Evolutionary conservation across 768 basidiomycete genomes (phyloP).

Genomic region (Mycena metata): DNA sequence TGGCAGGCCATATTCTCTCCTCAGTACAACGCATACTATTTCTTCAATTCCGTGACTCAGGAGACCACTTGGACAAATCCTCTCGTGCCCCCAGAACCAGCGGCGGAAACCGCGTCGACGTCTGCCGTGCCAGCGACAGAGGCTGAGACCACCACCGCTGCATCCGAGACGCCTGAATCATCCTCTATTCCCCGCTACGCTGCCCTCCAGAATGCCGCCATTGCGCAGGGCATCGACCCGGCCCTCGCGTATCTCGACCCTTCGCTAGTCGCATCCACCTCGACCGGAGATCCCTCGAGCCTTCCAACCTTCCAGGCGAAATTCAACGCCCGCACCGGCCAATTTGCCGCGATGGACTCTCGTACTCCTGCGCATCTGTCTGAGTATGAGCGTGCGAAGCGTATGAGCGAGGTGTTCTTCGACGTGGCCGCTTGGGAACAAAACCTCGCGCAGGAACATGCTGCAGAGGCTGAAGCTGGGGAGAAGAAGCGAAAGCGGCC

Average conservation of each 20-base stretch:
- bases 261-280: slow-evolving; percentile 61
- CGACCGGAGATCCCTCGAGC: slow-evolving; percentile 49
- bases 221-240: slow-evolving; percentile 87
- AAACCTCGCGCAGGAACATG: slow-evolving; percentile 66
- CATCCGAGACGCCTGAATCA: slow-evolving; percentile 37
- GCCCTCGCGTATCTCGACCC: slow-evolving; percentile 86
- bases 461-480: slow-evolving; percentile 62
- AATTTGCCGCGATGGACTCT: slow-evolving; percentile 75
- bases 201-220: slow-evolving; percentile 76
- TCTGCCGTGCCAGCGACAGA: slow-evolving; percentile 38
- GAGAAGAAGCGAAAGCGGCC: slow-evolving; percentile 81
- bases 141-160: slow-evolving; percentile 38
- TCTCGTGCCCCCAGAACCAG: slow-evolving; percentile 55
- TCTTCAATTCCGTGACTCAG: slow-evolving; percentile 80
- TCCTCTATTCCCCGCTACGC: slow-evolving; percentile 53
- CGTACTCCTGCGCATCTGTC: slow-evolving; percentile 83
- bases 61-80: slow-evolving; percentile 92
- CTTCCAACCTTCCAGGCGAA: slow-evolving; percentile 71
- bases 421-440: slow-evolving; percentile 86
- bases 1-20: slow-evolving; percentile 91
- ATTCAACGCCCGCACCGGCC: slow-evolving; percentile 87
- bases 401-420: slow-evolving; percentile 92
- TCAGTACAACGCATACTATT: slow-evolving; percentile 86
- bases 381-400: slow-evolving; percentile 84
- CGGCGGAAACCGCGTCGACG: slow-evolving; percentile 44